Conservation (phyloP, 768 basidiomycete genomes). For the Tylopilus subfusipes region DNA sequence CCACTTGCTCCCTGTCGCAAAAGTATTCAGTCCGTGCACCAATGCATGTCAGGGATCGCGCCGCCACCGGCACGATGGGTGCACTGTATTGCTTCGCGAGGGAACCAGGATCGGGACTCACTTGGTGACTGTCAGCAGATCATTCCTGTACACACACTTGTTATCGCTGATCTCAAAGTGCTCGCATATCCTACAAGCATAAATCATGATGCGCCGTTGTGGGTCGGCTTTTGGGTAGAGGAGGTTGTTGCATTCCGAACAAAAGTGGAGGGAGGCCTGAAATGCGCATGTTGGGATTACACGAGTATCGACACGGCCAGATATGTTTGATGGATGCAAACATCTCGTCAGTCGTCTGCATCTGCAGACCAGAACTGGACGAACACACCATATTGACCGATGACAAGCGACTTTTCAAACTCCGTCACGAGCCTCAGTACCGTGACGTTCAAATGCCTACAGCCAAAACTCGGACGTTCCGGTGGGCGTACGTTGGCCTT, state of each 20-base stretch:
- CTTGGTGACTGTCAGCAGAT: slow-evolving; percentile 92
- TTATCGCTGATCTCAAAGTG: slow-evolving; percentile 85
- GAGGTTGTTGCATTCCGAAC: slow-evolving; percentile 93
- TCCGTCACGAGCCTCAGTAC: slow-evolving; percentile 12
- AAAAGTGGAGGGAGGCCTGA: slow-evolving; percentile 85
- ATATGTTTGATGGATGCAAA: slow-evolving; percentile 3
- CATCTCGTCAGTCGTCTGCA: slow-evolving; percentile 15
- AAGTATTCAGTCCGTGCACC: slow-evolving; percentile 2
- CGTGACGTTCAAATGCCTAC: slow-evolving; percentile 3
- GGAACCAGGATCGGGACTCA: slow-evolving; percentile 34
- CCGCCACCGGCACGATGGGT: slow-evolving; percentile 8
- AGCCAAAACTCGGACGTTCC: slow-evolving; percentile 13
- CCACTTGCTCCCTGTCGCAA: slow-evolving; percentile 77
- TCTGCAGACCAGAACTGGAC: slow-evolving; percentile 1
- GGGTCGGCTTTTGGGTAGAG: slow-evolving; percentile 92
- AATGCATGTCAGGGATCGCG: slow-evolving; percentile 1
- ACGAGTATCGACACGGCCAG: not conserved
- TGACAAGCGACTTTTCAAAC: slow-evolving; percentile 27
- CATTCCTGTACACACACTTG: slow-evolving; percentile 90
- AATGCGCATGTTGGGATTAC: not conserved
- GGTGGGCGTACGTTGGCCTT: slow-evolving; percentile 19
- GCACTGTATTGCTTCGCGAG: not conserved
- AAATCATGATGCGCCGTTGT: slow-evolving; percentile 79
- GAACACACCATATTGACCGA: slow-evolving; percentile 26
- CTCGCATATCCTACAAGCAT: slow-evolving; percentile 86